phyloP scores from a whole-genome alignment of 78 protist genomes.

The Reticulomyxa filosa region DNA sequence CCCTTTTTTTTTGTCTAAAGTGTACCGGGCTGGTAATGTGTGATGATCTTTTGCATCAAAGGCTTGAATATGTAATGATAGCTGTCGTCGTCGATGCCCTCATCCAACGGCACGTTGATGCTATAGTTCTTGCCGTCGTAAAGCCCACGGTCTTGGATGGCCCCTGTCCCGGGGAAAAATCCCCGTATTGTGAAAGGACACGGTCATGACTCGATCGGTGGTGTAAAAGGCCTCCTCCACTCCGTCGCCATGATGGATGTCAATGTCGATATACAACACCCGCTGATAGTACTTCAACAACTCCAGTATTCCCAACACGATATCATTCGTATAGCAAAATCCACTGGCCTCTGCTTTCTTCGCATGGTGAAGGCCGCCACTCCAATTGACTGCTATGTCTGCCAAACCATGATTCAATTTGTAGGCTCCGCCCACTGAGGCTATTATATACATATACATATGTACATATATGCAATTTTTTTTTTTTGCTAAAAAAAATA shows the following conservation, averaged over 20 bases:
- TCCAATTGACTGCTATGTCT: slow-evolving; percentile 94
- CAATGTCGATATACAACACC: slow-evolving; percentile 93
- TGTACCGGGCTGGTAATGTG: slow-evolving; percentile 56
- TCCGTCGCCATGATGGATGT: slow-evolving; percentile 96
- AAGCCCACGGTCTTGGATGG: slow-evolving; percentile 58
- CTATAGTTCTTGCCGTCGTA: slow-evolving; percentile 62
- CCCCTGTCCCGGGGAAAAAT: slow-evolving; percentile 78
- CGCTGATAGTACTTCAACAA: slow-evolving; percentile 66
- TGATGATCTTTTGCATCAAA: slow-evolving; percentile 37
- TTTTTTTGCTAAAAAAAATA: too few species aligned
- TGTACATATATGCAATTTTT: too few species aligned
- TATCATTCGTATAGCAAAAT: slow-evolving; percentile 97
- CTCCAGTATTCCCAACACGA: slow-evolving; percentile 87
- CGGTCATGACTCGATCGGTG: slow-evolving; percentile 84
- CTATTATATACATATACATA: too few species aligned
- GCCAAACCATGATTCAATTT: slow-evolving; percentile 41
- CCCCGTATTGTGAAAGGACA: slow-evolving; percentile 85
- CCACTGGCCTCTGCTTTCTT: slow-evolving; percentile 81
- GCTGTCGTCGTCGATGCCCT: slow-evolving; percentile 82
- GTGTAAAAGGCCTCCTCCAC: slow-evolving; percentile 81
- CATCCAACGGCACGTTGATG: slow-evolving; percentile 84
- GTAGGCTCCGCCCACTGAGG: slow-evolving; percentile 73
- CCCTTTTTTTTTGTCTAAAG: too few species aligned
- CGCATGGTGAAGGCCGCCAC: slow-evolving; percentile 88
- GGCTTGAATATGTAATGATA: slow-evolving; percentile 70